Evolutionary conservation across 2,329 filamentous ascomycete species (phyloP).

Genomic region (Aspergillus sp.): DNA sequence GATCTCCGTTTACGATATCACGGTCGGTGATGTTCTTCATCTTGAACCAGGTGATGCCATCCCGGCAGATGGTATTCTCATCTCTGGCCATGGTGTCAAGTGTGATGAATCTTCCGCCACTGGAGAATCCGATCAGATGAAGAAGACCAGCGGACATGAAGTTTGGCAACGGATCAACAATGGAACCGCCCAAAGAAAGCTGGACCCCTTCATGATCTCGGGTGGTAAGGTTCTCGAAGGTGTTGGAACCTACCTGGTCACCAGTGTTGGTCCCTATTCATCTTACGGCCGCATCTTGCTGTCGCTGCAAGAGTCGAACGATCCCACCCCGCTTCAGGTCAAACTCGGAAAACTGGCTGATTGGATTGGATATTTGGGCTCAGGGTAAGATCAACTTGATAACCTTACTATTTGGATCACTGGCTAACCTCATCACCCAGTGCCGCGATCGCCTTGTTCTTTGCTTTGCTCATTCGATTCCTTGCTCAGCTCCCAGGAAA

Average conservation of each 20-base stretch:
- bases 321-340: conserved; percentile 71
- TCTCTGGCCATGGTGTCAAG: conserved; percentile 61
- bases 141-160: conserved; percentile 59
- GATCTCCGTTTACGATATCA: conserved; percentile 62
- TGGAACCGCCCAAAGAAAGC: conserved; percentile 48
- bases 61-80: conserved; percentile 66
- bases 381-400: conserved; percentile 41
- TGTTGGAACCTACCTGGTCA: conserved; percentile 69
- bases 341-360: conserved; percentile 72
- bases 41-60: conserved; percentile 66
- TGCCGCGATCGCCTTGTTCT: conserved; percentile 72
- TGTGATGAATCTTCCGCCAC: conserved; percentile 72
- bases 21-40: conserved; percentile 66
- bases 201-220: conserved; percentile 74
- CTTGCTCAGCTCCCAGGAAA: conserved; percentile 60
- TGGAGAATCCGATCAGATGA: conserved; percentile 68
- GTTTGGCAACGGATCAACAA: conserved; percentile 54
- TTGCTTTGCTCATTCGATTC: conserved; percentile 83
- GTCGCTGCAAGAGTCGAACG: conserved; percentile 67
- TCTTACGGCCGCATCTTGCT: conserved; percentile 73
- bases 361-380: conserved; percentile 73
- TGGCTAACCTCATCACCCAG: conserved; percentile 15
- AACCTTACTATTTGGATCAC: background rate
- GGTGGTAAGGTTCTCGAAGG: conserved; percentile 74
- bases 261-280: conserved; percentile 68